Percentiles rank a stretch among this genome's conserved stretches.
Evolutionary conservation across 2,329 filamentous ascomycete genomes (phyloP).

Genomic region (Fonsecaea monophora): DNA sequence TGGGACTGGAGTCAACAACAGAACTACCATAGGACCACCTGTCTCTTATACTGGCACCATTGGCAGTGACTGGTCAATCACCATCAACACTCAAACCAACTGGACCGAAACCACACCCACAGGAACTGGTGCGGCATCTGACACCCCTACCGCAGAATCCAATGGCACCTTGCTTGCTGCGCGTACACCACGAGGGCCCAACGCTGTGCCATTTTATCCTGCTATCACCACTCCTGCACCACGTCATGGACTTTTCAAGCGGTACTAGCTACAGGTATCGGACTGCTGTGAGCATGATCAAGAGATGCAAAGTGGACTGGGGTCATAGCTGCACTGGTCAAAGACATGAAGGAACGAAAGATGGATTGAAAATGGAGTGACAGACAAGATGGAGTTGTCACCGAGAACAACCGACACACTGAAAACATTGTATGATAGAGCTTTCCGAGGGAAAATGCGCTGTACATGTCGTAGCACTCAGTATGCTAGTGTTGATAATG

Average conservation of each 20-base stretch:
- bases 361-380: slow-evolving; percentile 14
- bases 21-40: slow-evolving; percentile 26
- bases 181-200: slow-evolving; percentile 24
- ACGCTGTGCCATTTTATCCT: slow-evolving; percentile 26
- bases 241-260: slow-evolving; percentile 26
- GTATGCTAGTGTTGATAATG: slow-evolving; percentile 27
- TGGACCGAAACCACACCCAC: slow-evolving; percentile 17
- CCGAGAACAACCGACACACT: slow-evolving; percentile 2
- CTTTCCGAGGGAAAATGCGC: slow-evolving; percentile 21
- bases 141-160: slow-evolving; percentile 4
- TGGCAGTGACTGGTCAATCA: slow-evolving; percentile 24
- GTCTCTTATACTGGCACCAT: slow-evolving; percentile 22
- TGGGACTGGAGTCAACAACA: slow-evolving; percentile 14
- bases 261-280: slow-evolving; percentile 14
- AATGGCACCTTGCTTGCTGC: slow-evolving; percentile 13
- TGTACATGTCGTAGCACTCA: slow-evolving; percentile 22
- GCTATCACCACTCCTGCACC: slow-evolving; percentile 17
- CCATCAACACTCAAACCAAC: slow-evolving; percentile 20
- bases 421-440: slow-evolving; percentile 32
- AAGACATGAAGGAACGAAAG: slow-evolving; percentile 6
- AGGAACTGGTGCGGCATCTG: slow-evolving; percentile 17
- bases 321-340: background rate
- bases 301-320: background rate
- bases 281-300: background rate
- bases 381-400: slow-evolving; percentile 15